Percentiles rank a stretch among this genome's conserved stretches.
Evolutionary conservation across 495 filamentous ascomycete species (phyloP).

Genomic region (Aspergillus biplanus): DNA sequence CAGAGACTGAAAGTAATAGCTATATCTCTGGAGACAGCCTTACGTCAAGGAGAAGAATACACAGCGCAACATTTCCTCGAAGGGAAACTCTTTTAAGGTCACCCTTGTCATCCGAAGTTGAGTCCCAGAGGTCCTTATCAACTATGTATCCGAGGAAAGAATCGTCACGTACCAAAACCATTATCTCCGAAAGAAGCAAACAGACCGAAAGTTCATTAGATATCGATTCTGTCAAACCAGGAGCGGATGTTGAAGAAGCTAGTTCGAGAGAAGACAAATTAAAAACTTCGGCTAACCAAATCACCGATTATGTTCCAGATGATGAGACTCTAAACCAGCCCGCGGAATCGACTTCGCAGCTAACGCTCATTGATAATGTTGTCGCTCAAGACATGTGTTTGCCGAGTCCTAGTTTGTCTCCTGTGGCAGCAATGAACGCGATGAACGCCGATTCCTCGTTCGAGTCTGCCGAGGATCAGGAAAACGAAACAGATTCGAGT

Average conservation of each 20-base stretch:
- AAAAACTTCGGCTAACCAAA: conserved; percentile 27
- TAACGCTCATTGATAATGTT: conserved; percentile 56
- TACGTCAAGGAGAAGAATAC: conserved; percentile 36
- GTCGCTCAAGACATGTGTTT: conserved; percentile 85
- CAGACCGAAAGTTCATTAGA: conserved; percentile 19
- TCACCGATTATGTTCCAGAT: conserved; percentile 31
- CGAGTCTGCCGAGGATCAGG: conserved; percentile 47
- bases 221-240: conserved; percentile 15
- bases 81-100: conserved; percentile 42
- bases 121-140: conserved; percentile 26
- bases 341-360: conserved; percentile 33
- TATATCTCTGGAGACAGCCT: conserved; percentile 34
- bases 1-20: conserved; percentile 45
- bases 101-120: conserved; percentile 44
- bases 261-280: conserved; percentile 16
- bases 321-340: conserved; percentile 27
- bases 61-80: conserved; percentile 39
- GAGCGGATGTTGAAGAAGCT: conserved; percentile 16
- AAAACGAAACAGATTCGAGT: conserved; percentile 51
- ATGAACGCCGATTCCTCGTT: conserved; percentile 51
- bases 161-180: conserved; percentile 15
- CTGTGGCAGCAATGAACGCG: conserved; percentile 78
- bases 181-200: conserved; percentile 23
- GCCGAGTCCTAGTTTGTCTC: conserved; percentile 92
- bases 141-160: conserved; percentile 25